These are phyloP conservation scores for Pichia terricola DNA, from an alignment of 1,139 yeast genomes.

Conservation along the genomic window DNA sequence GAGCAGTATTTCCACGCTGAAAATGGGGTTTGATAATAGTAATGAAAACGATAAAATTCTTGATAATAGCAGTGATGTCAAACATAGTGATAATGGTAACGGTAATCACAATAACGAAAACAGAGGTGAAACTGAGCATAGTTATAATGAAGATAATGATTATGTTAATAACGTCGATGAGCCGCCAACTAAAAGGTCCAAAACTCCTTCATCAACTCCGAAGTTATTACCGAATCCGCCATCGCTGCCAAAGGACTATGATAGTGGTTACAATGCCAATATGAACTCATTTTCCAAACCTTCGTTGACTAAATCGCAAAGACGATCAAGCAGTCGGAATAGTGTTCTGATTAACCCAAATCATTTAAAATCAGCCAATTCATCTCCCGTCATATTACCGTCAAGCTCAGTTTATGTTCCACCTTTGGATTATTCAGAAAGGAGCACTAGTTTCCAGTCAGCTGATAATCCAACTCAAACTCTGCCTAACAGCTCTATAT, in stretches of 20 bases:
- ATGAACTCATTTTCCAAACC: conserved; percentile 3
- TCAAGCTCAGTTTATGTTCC: conserved; percentile 10
- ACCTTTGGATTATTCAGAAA: neutral
- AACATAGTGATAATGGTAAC: neutral
- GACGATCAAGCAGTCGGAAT: conserved; percentile 8
- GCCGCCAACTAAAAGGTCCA: conserved; percentile 22
- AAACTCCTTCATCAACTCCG: conserved; percentile 30
- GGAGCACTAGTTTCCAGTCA: neutral
- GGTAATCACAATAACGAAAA: neutral
- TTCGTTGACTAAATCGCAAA: conserved; percentile 5
- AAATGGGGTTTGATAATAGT: neutral
- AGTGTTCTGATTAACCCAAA: conserved; percentile 25
- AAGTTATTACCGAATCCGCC: conserved; percentile 25
- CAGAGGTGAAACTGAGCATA: too few species aligned
- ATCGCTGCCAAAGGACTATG: conserved; percentile 2
- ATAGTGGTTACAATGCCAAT: neutral
- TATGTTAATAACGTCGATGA: neutral
- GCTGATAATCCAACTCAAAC: neutral
- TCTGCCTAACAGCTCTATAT: neutral
- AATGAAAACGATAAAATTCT: neutral
- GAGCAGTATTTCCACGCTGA: neutral
- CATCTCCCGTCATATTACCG: conserved; percentile 28
- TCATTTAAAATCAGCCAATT: conserved; percentile 31
- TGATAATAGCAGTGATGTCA: neutral
- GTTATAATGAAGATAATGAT: neutral